phyloP scores from a whole-genome alignment of 1,284 basidiomycete genomes.

The Cerrena zonata region DNA sequence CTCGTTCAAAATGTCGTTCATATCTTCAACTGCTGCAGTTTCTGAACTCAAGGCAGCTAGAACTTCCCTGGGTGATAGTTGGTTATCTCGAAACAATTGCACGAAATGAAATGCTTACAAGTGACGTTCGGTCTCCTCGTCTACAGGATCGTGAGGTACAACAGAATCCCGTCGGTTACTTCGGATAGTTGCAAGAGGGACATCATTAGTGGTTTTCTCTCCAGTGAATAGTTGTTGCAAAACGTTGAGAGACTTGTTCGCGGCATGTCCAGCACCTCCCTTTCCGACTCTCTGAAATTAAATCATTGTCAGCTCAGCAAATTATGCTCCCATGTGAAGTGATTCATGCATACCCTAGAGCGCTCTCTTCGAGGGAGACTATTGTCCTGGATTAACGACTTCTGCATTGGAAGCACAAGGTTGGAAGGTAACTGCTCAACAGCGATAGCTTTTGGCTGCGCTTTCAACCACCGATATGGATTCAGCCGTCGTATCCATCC shows the following conservation, averaged over 20 bases:
- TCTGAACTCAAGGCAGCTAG: conserved; percentile 58
- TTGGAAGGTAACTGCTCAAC: conserved; percentile 69
- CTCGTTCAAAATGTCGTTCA: conserved; percentile 64
- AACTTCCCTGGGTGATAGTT: conserved; percentile 47
- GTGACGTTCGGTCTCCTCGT: conserved; percentile 67
- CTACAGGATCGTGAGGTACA: conserved; percentile 35
- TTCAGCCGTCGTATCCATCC: conserved; percentile 78
- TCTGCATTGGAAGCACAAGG: conserved; percentile 72
- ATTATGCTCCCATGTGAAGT: too few relatives aligned
- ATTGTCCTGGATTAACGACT: conserved; percentile 64
- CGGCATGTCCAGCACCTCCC: conserved; percentile 37
- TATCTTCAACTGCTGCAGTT: conserved; percentile 41
- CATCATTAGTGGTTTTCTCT: conserved; percentile 47
- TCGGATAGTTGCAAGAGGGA: conserved; percentile 56
- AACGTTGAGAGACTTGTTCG: conserved; percentile 50
- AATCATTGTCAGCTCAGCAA: too few relatives aligned
- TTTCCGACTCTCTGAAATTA: background rate
- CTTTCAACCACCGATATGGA: conserved; percentile 80
- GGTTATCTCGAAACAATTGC: background rate
- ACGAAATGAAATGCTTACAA: conserved; percentile 38
- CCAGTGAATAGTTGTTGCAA: conserved; percentile 68
- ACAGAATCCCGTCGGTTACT: conserved; percentile 41
- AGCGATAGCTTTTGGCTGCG: conserved; percentile 68
- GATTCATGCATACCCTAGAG: conserved; percentile 3
- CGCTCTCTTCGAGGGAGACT: conserved; percentile 35